Evolutionary conservation across 257 asterid species (phyloP), one percentile per base, ranked within the genome.

Genomic region (Primulina tabacum): DNA sequence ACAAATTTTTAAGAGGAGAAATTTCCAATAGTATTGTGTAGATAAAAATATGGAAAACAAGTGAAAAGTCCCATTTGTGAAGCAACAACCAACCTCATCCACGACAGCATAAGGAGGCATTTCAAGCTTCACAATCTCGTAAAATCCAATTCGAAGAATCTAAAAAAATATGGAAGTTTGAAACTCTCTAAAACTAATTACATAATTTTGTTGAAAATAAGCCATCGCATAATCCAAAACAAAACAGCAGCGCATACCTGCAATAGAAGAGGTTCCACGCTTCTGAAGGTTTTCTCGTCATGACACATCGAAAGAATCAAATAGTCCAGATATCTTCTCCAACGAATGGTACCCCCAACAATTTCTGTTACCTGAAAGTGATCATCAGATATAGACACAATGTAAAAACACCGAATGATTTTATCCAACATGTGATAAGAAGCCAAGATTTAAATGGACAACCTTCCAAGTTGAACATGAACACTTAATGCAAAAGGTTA

Each of bases 261-360:
- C 63, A 90, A 71, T 50, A 92, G 85, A 84, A 92, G 96, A 77
- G 98, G 98, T 74, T 92, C 98, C 98, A 92, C 87, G 78, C 68
- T 77, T 60, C 87, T 77, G 76, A 90, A 85, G 69, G 85, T 81
- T 64, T 67, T 86, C 73, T 87, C 90, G 65, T 87, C 79, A 40
- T 88, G 92, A 80, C 95, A 92, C 55, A 92, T 65, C 2, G 96
- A 87, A 81, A 90, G 96, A 83, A 92, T 92, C 88, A 92, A 84
- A 85, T 88, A 78, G 76, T 92, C 98, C 69, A 92, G 97, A 79
- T 90, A 92, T 84, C 93, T 84, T 81, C 90, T 90, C 98, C 98
- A 92, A 55, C 98, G 93, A 68, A 89, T 92, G 60, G 97, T 90
- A 75, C 97, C 97, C 61, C 98, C 97, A n/a, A 92, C 98, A 62